Evolutionary conservation across 352 stramenopile genomes (phyloP).

Genomic region (Globisporangium abappressorium): DNA sequence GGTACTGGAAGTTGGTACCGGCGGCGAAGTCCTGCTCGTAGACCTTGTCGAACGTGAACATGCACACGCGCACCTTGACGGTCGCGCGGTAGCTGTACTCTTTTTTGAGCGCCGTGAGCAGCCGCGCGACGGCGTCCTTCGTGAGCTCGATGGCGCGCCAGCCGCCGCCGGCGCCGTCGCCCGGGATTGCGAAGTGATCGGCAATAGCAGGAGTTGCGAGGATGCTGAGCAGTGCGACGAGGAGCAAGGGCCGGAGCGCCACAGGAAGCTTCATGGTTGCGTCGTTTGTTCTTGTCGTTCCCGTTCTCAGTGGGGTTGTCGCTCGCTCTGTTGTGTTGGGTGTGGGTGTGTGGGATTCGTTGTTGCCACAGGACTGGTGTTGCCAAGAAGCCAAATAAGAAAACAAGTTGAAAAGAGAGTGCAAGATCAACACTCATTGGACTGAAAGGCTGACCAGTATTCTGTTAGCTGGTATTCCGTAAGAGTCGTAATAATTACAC

Average conservation of each 20-base stretch:
- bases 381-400: neutral
- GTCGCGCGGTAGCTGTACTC: constrained; percentile 81
- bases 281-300: neutral
- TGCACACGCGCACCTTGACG: constrained; percentile 87
- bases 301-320: neutral
- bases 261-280: neutral
- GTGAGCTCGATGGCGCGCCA: constrained; percentile 11
- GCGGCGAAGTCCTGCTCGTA: constrained; percentile 61
- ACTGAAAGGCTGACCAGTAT: neutral
- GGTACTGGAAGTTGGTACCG: constrained; percentile 15
- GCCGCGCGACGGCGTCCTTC: neutral
- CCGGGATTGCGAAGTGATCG: neutral
- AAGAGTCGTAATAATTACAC: neutral
- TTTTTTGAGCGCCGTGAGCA: constrained; percentile 9
- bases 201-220: neutral
- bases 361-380: neutral
- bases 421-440: neutral
- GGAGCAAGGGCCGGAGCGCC: neutral
- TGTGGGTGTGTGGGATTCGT: neutral
- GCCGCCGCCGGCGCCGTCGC: neutral
- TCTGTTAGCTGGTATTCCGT: neutral
- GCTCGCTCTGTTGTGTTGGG: neutral
- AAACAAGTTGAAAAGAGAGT: constrained; percentile 2
- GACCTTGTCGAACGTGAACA: constrained; percentile 84
- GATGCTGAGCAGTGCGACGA: neutral